A percentile compares a stretch with the other conserved stretches of the same genome.
These are phyloP conservation scores for Tilletia walkeri DNA, from an alignment of 1,284 basidiomycete species.

Conservation along the genomic window DNA sequence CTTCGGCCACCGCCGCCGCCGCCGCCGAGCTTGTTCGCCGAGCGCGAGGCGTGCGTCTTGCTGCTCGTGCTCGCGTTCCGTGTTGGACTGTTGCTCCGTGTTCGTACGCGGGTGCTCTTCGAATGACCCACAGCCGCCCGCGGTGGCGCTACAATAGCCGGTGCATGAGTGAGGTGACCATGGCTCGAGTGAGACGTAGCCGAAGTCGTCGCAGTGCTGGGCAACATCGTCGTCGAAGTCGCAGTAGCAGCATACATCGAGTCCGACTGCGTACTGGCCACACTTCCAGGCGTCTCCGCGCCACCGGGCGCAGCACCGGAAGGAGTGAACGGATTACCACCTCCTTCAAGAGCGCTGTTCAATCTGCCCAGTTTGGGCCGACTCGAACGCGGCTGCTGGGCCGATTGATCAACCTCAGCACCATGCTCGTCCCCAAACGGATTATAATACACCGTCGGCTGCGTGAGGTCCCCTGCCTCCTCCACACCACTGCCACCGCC, in stretches of 20 bases:
- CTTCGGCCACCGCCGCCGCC: neutral
- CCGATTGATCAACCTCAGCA: neutral
- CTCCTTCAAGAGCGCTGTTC: neutral
- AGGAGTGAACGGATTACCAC: neutral
- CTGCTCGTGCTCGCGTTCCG: neutral
- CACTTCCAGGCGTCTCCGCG: neutral
- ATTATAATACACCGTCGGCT: constrained; percentile 3
- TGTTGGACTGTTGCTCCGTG: constrained; percentile 5
- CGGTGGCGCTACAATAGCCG: too few relatives aligned
- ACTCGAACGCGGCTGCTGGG: neutral
- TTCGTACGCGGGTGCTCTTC: neutral
- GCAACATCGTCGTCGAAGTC: neutral
- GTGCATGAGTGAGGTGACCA: neutral
- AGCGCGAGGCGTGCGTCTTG: neutral
- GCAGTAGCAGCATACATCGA: neutral
- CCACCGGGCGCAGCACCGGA: neutral
- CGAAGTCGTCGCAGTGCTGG: neutral
- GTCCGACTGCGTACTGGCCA: neutral
- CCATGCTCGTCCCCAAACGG: constrained; percentile 19
- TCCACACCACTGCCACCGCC: too few relatives aligned
- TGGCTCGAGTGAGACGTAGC: neutral
- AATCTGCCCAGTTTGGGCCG: neutral
- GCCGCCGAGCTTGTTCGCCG: neutral
- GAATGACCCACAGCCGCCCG: too few relatives aligned
- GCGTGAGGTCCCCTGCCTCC: too few relatives aligned